Conservation (phyloP, 495 filamentous ascomycete species). For the Neurospora sp. region DNA sequence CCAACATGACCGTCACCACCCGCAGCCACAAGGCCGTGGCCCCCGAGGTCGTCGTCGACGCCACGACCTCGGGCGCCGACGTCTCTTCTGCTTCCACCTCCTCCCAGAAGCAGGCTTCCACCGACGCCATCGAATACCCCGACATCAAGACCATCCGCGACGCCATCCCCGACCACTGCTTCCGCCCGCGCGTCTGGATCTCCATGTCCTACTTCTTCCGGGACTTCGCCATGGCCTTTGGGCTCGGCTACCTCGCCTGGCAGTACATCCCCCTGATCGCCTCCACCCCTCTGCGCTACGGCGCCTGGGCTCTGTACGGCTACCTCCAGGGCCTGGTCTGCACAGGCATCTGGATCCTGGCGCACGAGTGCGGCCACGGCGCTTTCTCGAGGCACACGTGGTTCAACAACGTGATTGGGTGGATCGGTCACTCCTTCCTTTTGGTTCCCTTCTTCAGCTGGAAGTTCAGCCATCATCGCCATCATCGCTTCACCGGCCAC, state of each 20-base stretch:
- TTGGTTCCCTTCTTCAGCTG: slow-evolving; percentile 86
- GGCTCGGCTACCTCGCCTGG: slow-evolving; percentile 55
- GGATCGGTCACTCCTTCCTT: slow-evolving; percentile 68
- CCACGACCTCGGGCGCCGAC: neutral
- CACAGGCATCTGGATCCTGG: slow-evolving; percentile 79
- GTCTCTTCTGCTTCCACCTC: neutral
- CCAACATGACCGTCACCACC: neutral
- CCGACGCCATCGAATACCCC: slow-evolving; percentile 50
- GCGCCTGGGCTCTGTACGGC: slow-evolving; percentile 57
- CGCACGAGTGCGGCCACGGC: slow-evolving; percentile 83
- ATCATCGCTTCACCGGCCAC: slow-evolving; percentile 92
- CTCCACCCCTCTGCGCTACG: slow-evolving; percentile 41
- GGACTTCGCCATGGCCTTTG: slow-evolving; percentile 50
- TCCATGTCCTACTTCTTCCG: slow-evolving; percentile 60
- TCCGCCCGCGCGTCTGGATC: slow-evolving; percentile 52
- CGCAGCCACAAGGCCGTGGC: neutral
- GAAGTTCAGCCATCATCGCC: slow-evolving; percentile 89
- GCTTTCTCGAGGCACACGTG: slow-evolving; percentile 69
- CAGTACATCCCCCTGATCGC: slow-evolving; percentile 49
- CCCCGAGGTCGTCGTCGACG: neutral
- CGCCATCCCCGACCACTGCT: slow-evolving; percentile 75
- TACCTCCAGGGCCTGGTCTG: slow-evolving; percentile 65
- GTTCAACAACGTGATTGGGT: slow-evolving; percentile 77
- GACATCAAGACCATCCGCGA: slow-evolving; percentile 66
- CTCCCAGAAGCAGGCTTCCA: neutral